Evolutionary conservation across 2,329 filamentous ascomycete genomes (phyloP), one percentile per base, ranked within the genome.

Genomic region (Neodidymelliopsis sp.): DNA sequence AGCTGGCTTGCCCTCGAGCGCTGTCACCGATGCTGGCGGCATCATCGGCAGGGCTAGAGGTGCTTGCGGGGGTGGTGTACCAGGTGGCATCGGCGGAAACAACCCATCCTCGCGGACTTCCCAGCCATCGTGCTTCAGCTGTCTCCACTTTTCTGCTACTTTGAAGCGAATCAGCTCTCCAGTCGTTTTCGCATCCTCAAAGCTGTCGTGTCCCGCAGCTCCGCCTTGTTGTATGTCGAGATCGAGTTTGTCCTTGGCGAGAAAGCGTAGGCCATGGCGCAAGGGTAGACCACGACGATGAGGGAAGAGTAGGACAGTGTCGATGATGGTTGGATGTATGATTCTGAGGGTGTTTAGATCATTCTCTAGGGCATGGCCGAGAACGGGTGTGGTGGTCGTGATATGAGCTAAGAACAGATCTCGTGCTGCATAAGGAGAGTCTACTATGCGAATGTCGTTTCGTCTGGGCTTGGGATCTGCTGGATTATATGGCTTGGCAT

Each of bases 361-460:
- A 67, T 99, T 99, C 65, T 99, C 94, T 7, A 97, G 84, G 0
- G 91, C 92, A 70, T 99, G 94, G 0, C 94, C 94, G 35, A 99
- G 89, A 1, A 99, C 75, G 0, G 92, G 89, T 0, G 92, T 99
- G 0, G 81, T 76, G 0, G 91, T 89, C 1, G 85, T 82, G 38
- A 99, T 81, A 42, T 89, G 80, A 0, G 82, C 81, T 72, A 96
- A 90, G 7, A 99, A 81, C 0, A 97, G 79, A 1, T 84, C 78
- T 7, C 94, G 87, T 1, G 94, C 94, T 20, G 77, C 81, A 16
- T 84, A 77, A 0, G 92, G 92, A 0, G 88, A 91, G 1, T 85
- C 77, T 7, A 95, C 90, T 33, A 96, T 88, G 41, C 83, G 84
- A 25, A 96, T 79, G 5, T 68, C 56, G 6, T 64, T 60, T 10